Percentiles rank a stretch among this genome's conserved stretches.
phyloP scores from a whole-genome alignment of 805 yeast species.

The Kuraishia floccosa region DNA sequence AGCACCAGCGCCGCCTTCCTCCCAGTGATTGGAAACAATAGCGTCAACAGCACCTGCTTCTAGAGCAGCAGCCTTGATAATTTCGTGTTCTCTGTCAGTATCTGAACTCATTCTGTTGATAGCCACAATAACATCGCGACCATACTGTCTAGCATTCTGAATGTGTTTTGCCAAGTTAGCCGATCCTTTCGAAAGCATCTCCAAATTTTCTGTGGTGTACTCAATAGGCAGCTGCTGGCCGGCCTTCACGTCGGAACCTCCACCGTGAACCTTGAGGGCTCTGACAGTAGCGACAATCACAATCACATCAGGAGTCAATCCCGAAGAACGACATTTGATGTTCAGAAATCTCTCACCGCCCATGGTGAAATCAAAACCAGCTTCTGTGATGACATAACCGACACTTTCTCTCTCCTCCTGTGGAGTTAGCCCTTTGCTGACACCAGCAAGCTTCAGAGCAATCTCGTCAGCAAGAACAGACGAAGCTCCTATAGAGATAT shows the following conservation, averaged over 20 bases:
- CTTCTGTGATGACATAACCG: conserved; percentile 80
- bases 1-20: conserved; percentile 78
- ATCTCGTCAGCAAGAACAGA: conserved; percentile 73
- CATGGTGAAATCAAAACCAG: conserved; percentile 87
- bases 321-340: conserved; percentile 77
- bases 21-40: conserved; percentile 79
- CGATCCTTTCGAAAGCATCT: conserved; percentile 57
- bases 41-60: conserved; percentile 77
- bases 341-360: conserved; percentile 84
- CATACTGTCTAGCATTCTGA: conserved; percentile 57
- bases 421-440: conserved; percentile 22
- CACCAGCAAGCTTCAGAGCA: conserved; percentile 75
- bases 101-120: conserved; percentile 72
- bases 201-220: conserved; percentile 62
- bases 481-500: conserved; percentile 79
- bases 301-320: conserved; percentile 65
- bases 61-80: conserved; percentile 54
- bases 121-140: conserved; percentile 75
- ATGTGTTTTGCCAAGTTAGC: conserved; percentile 72
- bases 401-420: conserved; percentile 26
- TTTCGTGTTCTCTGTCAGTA: conserved; percentile 54
- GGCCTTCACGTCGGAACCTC: conserved; percentile 82
- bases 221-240: conserved; percentile 71
- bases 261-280: conserved; percentile 81
- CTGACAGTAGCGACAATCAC: conserved; percentile 78